Evolutionary conservation across 1,284 basidiomycete genomes (phyloP).

Genomic region (Fistulinella cinereoalba): DNA sequence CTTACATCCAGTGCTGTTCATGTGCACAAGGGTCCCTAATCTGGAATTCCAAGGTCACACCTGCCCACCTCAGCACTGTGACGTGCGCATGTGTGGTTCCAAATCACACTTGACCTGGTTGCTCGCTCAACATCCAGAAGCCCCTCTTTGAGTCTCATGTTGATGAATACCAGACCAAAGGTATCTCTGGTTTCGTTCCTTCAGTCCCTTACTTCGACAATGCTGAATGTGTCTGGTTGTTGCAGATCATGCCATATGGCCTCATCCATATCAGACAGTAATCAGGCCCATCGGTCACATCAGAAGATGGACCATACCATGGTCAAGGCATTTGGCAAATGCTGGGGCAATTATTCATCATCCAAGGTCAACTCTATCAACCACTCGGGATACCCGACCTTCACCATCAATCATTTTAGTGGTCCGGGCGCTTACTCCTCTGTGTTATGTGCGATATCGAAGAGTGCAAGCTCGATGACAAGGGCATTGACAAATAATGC

Average conservation of each 20-base stretch:
- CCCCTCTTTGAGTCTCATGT: conserved; percentile 77
- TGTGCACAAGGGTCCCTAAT: no score
- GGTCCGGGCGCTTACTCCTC: conserved; percentile 90
- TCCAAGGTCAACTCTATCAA: conserved; percentile 82
- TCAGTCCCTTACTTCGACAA: conserved; percentile 89
- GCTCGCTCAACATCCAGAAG: conserved; percentile 76
- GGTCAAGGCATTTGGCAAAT: conserved; percentile 91
- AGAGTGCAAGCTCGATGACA: no score
- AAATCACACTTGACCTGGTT: no score
- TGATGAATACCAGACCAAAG: conserved; percentile 83
- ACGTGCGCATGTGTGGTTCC: no score
- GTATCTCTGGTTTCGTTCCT: conserved; percentile 69
- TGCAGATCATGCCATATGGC: conserved; percentile 87
- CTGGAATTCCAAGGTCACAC: no score
- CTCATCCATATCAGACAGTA: conserved; percentile 97
- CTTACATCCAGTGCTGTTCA: no score
- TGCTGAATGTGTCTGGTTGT: conserved; percentile 81
- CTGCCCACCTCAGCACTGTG: no score
- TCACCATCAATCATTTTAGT: conserved; percentile 90
- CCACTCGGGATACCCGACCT: conserved; percentile 73
- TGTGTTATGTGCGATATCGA: no score
- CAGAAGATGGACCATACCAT: conserved; percentile 94
- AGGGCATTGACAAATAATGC: no score
- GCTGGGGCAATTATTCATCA: conserved; percentile 90
- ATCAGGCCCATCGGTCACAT: conserved; percentile 81